A percentile compares a stretch with the other conserved stretches of the same genome.
These are phyloP conservation scores for Flaveria linearis DNA, from an alignment of 129 eudicot genomes.

Conservation along the genomic window DNA sequence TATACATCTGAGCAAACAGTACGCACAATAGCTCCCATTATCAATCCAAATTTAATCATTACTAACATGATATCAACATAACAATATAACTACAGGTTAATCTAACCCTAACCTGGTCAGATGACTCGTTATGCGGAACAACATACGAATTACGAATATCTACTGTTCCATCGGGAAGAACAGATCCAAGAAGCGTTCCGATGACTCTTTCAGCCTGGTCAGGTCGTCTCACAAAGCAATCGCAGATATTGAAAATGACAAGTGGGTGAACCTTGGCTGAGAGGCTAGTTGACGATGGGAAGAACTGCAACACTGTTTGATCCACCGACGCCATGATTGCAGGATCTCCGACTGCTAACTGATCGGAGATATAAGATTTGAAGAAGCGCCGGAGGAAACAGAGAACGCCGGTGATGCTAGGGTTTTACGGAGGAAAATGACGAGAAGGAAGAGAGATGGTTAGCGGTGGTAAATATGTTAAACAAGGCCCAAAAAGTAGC, in stretches of 20 bases:
- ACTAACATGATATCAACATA: too few species aligned
- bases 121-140: conserved; percentile 84
- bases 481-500: conserved; percentile 9
- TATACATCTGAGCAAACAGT: not conserved
- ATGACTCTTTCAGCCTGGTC: conserved; percentile 90
- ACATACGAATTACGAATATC: conserved; percentile 92
- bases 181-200: conserved; percentile 91
- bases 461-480: not conserved
- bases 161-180: conserved; percentile 81
- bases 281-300: conserved; percentile 53
- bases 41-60: not conserved
- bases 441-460: conserved; percentile 3
- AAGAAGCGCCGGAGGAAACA: conserved; percentile 6
- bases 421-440: conserved; percentile 42
- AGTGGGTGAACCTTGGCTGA: conserved; percentile 91
- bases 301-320: conserved; percentile 72
- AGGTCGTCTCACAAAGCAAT: conserved; percentile 82
- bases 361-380: conserved; percentile 2
- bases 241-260: conserved; percentile 86
- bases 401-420: conserved; percentile 27
- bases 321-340: conserved; percentile 56
- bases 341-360: not conserved
- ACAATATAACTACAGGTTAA: not conserved
- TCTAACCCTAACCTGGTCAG: conserved; percentile 70
- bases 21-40: not conserved